A percentile compares a stretch with the other conserved stretches of the same genome.
Conservation (phyloP, 1,284 basidiomycete species). For the Inonotus hispidus region DNA sequence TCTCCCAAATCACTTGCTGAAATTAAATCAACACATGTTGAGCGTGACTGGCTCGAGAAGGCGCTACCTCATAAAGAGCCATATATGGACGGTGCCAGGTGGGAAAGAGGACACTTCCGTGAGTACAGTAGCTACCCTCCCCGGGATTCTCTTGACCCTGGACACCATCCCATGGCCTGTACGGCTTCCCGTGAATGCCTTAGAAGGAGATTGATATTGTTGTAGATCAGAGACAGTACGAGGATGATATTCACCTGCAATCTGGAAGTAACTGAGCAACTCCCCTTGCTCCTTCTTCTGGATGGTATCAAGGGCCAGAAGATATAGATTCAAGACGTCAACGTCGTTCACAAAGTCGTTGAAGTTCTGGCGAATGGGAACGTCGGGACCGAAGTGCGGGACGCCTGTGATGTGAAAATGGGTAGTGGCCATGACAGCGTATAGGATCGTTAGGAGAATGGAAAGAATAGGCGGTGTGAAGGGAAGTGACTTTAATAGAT, state of each 20-base stretch:
- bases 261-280: conserved; percentile 37
- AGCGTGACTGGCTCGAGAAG: neutral
- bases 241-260: conserved; percentile 27
- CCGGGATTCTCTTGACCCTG: conserved; percentile 24
- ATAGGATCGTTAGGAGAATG: no score
- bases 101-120: conserved; percentile 45
- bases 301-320: conserved; percentile 40
- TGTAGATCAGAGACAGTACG: no score
- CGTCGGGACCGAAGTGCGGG: conserved; percentile 6
- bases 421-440: neutral
- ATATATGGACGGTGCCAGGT: conserved; percentile 50
- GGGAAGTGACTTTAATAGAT: no score
- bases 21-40: no score
- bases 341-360: conserved; percentile 38
- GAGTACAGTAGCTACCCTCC: conserved; percentile 45
- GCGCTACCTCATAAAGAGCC: conserved; percentile 39
- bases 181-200: no score
- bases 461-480: no score
- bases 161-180: conserved; percentile 39
- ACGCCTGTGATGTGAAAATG: conserved; percentile 21
- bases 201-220: no score
- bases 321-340: conserved; percentile 42
- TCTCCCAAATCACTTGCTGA: conserved; percentile 38
- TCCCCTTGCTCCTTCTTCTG: conserved; percentile 29
- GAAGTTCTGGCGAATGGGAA: conserved; percentile 38